phyloP scores from a whole-genome alignment of 768 basidiomycete genomes.

The Phanerodontia chrysosporium region DNA sequence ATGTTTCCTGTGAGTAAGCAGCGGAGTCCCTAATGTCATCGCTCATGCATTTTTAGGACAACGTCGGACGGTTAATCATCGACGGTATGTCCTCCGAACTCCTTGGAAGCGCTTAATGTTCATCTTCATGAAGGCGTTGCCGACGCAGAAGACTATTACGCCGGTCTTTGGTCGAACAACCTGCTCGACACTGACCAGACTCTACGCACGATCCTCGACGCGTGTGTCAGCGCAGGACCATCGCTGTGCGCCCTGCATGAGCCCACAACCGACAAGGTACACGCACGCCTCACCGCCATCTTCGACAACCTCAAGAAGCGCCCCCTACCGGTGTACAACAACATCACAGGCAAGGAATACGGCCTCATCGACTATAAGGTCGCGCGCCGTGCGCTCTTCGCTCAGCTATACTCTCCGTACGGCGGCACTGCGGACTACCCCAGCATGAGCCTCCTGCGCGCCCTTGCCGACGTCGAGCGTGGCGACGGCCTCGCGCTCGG shows the following conservation, averaged over 20 bases:
- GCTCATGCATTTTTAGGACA: slow-evolving; percentile 12
- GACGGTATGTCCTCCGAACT: slow-evolving; percentile 19
- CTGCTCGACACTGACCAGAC: slow-evolving; percentile 12
- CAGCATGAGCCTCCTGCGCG: neutral
- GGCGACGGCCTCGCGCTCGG: slow-evolving; percentile 5
- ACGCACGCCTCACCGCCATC: slow-evolving; percentile 12
- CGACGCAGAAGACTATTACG: slow-evolving; percentile 23
- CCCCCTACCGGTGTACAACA: neutral
- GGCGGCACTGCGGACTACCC: neutral
- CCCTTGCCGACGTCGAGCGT: neutral
- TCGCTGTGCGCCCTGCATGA: slow-evolving; percentile 21
- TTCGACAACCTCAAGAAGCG: slow-evolving; percentile 2
- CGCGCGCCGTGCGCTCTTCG: neutral
- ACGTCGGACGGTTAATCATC: slow-evolving; percentile 27
- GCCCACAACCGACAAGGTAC: slow-evolving; percentile 14
- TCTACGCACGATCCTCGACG: slow-evolving; percentile 18
- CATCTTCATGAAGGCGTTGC: slow-evolving; percentile 20
- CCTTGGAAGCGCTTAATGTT: neutral
- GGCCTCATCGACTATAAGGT: slow-evolving; percentile 10
- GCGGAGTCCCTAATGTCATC: too few relatives aligned
- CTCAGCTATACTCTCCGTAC: slow-evolving; percentile 10
- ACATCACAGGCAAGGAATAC: neutral
- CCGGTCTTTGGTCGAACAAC: slow-evolving; percentile 12
- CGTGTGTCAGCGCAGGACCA: slow-evolving; percentile 19
- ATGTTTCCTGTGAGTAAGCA: slow-evolving; percentile 25